Base-by-base conservation (phyloP, 805 yeast species). In the Debaryomyces maramus region DNA sequence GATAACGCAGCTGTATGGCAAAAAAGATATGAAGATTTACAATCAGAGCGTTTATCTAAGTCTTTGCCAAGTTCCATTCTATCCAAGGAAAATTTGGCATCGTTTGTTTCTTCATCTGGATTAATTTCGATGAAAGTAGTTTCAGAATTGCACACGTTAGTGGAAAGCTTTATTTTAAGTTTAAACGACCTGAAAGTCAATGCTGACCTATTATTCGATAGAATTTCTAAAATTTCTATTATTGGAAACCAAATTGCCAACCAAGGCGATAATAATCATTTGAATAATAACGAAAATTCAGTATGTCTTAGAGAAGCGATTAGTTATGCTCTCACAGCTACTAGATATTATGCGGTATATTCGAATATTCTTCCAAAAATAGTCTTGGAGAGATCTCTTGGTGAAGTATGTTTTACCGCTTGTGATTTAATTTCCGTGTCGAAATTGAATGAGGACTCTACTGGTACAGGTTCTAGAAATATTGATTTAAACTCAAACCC, bases 281-380 rank as follows among this genome's bases (percentile, higher is more conserved):
- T 55, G 29, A 56, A 51, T 38, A 55, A 59, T 36, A 64, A 57
- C 45, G 66, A 76, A 43, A 62, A 69, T 55, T 60, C 80, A 31
- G 57, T 70, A 32, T 53, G 78, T 17, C 70, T 86, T 4, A 77
- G 83, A 40, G 83, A 84, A 32, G 73, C 91, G 0, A 75, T 85
- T 17, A 79, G 89, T 13, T 88, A 85, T 60, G 77, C 82, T 0
- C 78, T 91, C 30, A 81, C 96, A 3, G 74, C 88, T 1, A 77
- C 90, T 1, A 73, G 96, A 52, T 87, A 88, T 55, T 85, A 70
- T 58, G 78, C 85, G 0, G 65, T 81, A 8, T 83, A 85, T 50
- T 67, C 75, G 3, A 71, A 73, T n/a, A 53, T 86, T 2, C 62
- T 88, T 40, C 96, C 97, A 0, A 75, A 73, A 38, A 64, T 84